These are phyloP conservation scores for Sporothrix brasiliensis DNA, from an alignment of 2,329 filamentous ascomycete species.

Conservation along the genomic window DNA sequence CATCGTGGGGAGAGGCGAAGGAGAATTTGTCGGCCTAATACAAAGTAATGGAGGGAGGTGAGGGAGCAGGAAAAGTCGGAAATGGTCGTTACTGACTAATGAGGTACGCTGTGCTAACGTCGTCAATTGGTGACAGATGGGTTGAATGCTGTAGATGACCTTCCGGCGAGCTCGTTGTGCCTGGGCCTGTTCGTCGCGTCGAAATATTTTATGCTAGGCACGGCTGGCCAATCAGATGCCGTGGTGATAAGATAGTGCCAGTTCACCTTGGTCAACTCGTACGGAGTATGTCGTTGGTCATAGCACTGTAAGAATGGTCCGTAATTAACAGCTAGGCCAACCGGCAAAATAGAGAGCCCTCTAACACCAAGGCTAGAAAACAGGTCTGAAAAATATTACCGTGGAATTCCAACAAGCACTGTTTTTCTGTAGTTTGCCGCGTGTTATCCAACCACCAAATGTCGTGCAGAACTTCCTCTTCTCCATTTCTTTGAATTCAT, in stretches of 20 bases:
- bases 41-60: not conserved
- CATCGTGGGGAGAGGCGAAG: conserved; percentile 35
- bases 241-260: conserved; percentile 33
- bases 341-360: no score
- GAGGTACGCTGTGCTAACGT: not conserved
- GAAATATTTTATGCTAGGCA: conserved; percentile 33
- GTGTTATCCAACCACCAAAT: not conserved
- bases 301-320: no score
- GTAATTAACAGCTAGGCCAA: no score
- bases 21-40: not conserved
- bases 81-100: not conserved
- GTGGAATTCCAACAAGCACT: no score
- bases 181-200: conserved; percentile 25
- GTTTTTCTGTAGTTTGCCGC: no score
- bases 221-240: conserved; percentile 32
- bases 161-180: not conserved
- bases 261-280: not conserved
- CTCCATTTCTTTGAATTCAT: not conserved
- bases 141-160: not conserved
- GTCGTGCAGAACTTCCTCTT: not conserved
- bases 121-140: conserved; percentile 1
- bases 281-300: no score
- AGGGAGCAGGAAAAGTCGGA: not conserved
- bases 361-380: no score
- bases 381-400: no score